phyloP scores from a whole-genome alignment of 2,329 filamentous ascomycete genomes.

The Sarocladiaceae sp. region DNA sequence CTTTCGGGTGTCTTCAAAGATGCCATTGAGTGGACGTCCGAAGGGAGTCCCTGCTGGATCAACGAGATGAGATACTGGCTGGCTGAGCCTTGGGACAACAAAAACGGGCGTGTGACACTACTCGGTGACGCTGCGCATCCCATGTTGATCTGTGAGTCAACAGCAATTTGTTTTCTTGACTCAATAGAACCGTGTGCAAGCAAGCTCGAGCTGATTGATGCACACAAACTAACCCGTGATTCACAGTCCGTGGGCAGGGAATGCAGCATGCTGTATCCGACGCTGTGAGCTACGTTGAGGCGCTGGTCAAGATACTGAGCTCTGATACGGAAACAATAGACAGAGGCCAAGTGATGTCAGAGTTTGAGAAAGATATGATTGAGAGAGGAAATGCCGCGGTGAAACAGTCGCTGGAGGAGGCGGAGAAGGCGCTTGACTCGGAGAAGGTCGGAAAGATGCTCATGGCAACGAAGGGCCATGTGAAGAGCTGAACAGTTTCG shows the following conservation, averaged over 20 bases:
- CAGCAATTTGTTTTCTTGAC: background rate
- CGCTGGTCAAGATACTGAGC: background rate
- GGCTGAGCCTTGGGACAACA: slow-evolving; percentile 24
- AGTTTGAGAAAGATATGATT: background rate
- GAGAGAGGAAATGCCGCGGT: background rate
- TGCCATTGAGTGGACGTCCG: slow-evolving; percentile 27
- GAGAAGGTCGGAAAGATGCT: background rate
- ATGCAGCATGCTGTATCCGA: slow-evolving; percentile 37
- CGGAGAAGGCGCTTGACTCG: background rate
- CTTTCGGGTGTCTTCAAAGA: slow-evolving; percentile 25
- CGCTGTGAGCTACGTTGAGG: slow-evolving; percentile 28
- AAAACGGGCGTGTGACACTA: slow-evolving; percentile 26
- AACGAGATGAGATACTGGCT: slow-evolving; percentile 32
- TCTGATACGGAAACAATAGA: background rate
- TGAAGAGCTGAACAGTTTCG: background rate
- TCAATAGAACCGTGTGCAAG: no score
- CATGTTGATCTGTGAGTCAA: slow-evolving; percentile 33
- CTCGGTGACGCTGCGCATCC: slow-evolving; percentile 36
- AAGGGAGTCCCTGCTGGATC: slow-evolving; percentile 22
- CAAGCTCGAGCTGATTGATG: no score
- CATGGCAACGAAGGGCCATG: background rate
- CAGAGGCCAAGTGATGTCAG: background rate
- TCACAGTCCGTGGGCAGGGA: slow-evolving; percentile 36
- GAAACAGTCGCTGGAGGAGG: background rate
- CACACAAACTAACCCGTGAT: no score